Evolutionary conservation across 2,329 filamentous ascomycete genomes (phyloP), one percentile per base, ranked within the genome.

Genomic region (Aureobasidium zeae): DNA sequence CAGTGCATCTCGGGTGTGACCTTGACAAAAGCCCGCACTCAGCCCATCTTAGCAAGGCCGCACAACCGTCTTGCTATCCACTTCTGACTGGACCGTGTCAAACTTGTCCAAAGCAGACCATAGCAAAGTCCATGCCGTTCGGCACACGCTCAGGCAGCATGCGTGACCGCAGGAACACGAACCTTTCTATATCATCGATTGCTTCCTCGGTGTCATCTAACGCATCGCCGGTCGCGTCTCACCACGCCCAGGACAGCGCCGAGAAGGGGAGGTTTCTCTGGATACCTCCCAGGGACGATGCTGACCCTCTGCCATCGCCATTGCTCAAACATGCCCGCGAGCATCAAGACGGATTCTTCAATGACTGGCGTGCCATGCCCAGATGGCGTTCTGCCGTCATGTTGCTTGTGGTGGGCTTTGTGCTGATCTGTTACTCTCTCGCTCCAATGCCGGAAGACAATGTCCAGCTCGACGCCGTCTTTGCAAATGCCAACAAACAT

Each of bases 171-270:
- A 59, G 66, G 48, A 70, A 69, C 52, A 67, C 66, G 11, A 65
- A 63, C 50, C 59, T 69, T 43, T 65, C 63, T n/a, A 62, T 67
- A 35, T 64, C 64, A 34, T 65, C 67, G 81, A 19, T 80, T 81
- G 3, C 74, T 74, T 24, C 89, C 80, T 2, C 83, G 81, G 2
- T 76, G 76, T 50, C 72, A 87, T 29, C 29, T 16, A 29, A 43
- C 10, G 28, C 39, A 2, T 43, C 37, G 84, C 81, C 10, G 78
- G 76, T 11, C 70, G 34, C 34, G 11, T 21, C 29, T 19, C 31
- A 46, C 11, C 34, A 44, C 83, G 42, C 78, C 78, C 46, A 11
- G 72, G 79, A 49, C 76, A 77, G 55, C 74, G 79, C 55, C 79
- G 59, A 81, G 62, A 73, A 77, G 36, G 68, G 31, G 36, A 72